Base-by-base conservation (phyloP, 805 yeast genomes). In the Saturnispora galanensis region DNA sequence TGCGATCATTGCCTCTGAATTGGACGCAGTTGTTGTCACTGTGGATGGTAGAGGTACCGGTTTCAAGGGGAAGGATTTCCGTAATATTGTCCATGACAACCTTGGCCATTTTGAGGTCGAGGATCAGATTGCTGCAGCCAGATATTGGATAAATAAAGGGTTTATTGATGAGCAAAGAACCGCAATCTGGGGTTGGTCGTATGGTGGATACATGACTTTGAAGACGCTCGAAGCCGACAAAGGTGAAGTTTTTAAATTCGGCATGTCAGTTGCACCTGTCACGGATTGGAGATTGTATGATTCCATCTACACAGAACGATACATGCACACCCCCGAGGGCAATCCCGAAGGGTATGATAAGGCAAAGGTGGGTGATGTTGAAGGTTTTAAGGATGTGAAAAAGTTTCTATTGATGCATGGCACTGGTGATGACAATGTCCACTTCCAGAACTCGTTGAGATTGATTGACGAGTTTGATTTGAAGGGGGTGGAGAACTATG, bases 21-120 rank as follows among this genome's bases (percentile, higher is more conserved):
- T 84, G 50, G 73, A 82, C 55, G 86, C 94, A 2, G 74, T 93
- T 40, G 96, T 93, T 8, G 95, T 93, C 1, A 84, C 95, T 1
- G 95, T 93, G 3, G 98, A 93, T 63, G 97, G 97, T 0, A 76
- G 98, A 54, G 98, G 98, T 29, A 93, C 98, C 1, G 97, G 97
- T 0, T 85, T 71, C 62, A 85, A 79, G 64, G 96, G 96, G 11
- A 74, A 81, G 42, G 59, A 74, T 41, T 93, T 81, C 67, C 77
- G 96, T 59, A 74, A 83, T 26, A 60, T 77, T 31, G 97, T 93
- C 2, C 76, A 95, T 42, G 94, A 85, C 58, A 74, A 76, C 29
- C 69, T 93, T 44, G 97, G 97, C 2, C 68, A 79, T 51, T 78
- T 72, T 57, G 98, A 93, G 62, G 83, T 93, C 1, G 65, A 67